Evolutionary conservation across 2,329 filamentous ascomycete genomes (phyloP), one percentile per base, ranked within the genome.

Genomic region (Microsporum ferrugineum): DNA sequence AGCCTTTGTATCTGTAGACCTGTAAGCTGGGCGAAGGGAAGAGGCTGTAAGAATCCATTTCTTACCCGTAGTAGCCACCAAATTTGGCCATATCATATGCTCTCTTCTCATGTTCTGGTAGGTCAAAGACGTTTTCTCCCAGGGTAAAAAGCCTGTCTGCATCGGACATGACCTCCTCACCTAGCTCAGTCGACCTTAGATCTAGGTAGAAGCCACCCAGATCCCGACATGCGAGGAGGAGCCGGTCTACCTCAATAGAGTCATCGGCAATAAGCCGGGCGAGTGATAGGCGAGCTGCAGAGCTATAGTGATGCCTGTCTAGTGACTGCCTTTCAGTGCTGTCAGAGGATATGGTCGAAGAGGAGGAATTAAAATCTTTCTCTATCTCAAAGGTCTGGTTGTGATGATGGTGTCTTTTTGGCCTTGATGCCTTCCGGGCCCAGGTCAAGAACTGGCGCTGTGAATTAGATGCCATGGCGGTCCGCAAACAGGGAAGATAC

Each of bases 141-240:
- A 63, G 27, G 14, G 5, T 4, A 38, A 63, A 63, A 3, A 63
- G 36, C 29, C 41, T 34, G 38, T 63, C 59, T 5, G 41, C 56
- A n/a, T 63, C 57, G 10, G 60, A 34, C 14, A 63, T 8, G 5
- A 61, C 47, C 58, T 58, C 34, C 27, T 58, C 60, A 31, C 62
- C 62, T 0, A 61, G 36, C 23, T 61, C 59, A 1, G 62, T 60
- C 17, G n/a, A 43, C 51, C 43, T 60, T 33, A 61, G 57, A 27
- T 63, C 62, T 3, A 63, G 39, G 38, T 63, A 63, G 36, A 63
- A 63, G 47, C 56, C 62, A 57, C 60, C 62, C 3, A 61, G 59
- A 7, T 60, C 56, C 33, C 45, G 43, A 39, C 59, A 63, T 34
- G 58, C 57, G 8, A 51, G 38, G 8, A 61, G 47, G 1, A 63